Percentiles rank a stretch among this genome's conserved stretches.
These are phyloP conservation scores for Phanerochaete sordida DNA, from an alignment of 768 basidiomycete genomes.

Conservation along the genomic window DNA sequence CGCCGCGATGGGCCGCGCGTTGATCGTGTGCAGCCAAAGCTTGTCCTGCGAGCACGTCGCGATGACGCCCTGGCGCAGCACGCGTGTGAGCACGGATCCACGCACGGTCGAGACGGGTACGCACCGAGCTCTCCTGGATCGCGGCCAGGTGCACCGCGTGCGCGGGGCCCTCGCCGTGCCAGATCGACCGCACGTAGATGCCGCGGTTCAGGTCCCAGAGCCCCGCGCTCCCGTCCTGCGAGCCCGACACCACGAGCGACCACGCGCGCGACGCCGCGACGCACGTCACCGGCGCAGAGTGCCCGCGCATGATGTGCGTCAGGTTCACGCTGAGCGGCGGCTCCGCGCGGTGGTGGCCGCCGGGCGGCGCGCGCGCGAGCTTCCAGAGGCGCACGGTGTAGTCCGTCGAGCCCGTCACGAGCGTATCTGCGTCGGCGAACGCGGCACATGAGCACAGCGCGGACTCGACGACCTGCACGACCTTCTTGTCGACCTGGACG, in stretches of 20 bases:
- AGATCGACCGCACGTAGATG: slow-evolving; percentile 75
- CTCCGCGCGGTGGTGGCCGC: slow-evolving; percentile 10
- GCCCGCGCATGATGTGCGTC: slow-evolving; percentile 78
- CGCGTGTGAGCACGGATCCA: slow-evolving; percentile 1
- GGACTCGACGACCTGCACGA: slow-evolving; percentile 75
- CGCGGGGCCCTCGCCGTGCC: slow-evolving; percentile 45
- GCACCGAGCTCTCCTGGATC: slow-evolving; percentile 84
- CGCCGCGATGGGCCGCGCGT: slow-evolving; percentile 72
- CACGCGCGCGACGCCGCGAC: slow-evolving; percentile 76
- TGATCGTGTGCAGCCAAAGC: slow-evolving; percentile 82
- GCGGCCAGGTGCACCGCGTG: slow-evolving; percentile 62
- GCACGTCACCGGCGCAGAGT: slow-evolving; percentile 62
- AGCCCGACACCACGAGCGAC: slow-evolving; percentile 82
- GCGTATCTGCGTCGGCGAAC: slow-evolving; percentile 68
- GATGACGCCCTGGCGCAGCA: slow-evolving; percentile 73
- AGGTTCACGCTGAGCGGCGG: slow-evolving; percentile 36
- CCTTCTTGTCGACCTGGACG: slow-evolving; percentile 60
- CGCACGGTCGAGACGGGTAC: slow-evolving; percentile 23
- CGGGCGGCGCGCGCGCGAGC: slow-evolving; percentile 37
- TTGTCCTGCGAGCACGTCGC: slow-evolving; percentile 74
- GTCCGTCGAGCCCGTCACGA: slow-evolving; percentile 80
- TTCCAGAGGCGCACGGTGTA: slow-evolving; percentile 85
- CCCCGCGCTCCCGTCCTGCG: slow-evolving; percentile 80
- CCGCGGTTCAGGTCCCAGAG: slow-evolving; percentile 90
- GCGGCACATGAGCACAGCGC: slow-evolving; percentile 68